Percentiles rank a stretch among this genome's conserved stretches.
These are phyloP conservation scores for Nigrospora osmanthi DNA, from an alignment of 2,329 filamentous ascomycete genomes.

Conservation along the genomic window DNA sequence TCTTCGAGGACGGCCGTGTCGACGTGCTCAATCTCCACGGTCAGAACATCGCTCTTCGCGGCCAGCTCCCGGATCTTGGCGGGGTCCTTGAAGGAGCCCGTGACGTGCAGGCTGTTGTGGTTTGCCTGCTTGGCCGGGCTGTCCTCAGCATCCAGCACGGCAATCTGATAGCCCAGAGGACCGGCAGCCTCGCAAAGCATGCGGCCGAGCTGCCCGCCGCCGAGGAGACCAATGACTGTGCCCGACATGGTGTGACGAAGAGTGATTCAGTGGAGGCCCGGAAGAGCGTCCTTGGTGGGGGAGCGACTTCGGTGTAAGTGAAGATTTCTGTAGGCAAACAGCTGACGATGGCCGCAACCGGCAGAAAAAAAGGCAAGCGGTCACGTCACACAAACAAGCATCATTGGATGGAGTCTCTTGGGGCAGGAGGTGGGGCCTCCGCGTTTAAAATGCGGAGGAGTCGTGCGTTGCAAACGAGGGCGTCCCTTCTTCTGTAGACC, in stretches of 20 bases:
- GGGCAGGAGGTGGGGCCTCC: no score
- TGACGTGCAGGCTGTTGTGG: constrained; percentile 64
- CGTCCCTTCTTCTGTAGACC: no score
- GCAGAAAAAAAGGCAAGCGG: not conserved
- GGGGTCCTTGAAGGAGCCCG: constrained; percentile 81
- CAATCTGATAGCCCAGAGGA: constrained; percentile 67
- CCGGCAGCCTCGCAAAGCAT: constrained; percentile 88
- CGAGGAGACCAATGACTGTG: not conserved
- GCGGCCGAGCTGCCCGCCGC: constrained; percentile 68
- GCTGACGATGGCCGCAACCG: not conserved
- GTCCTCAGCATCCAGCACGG: constrained; percentile 68
- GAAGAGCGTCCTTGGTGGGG: no score
- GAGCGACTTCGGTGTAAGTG: no score
- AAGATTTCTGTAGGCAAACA: no score
- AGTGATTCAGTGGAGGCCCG: no score
- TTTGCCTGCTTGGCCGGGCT: constrained; percentile 83
- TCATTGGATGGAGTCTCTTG: no score
- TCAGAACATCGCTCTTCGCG: constrained; percentile 68
- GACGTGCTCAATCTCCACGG: constrained; percentile 93
- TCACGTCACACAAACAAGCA: not conserved
- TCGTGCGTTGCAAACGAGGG: no score
- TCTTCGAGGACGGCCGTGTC: constrained; percentile 86
- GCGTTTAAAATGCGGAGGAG: no score
- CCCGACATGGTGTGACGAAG: no score
- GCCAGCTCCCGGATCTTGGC: constrained; percentile 76